Conservation (phyloP, 441 rosid genomes). For the Croton setiger region DNA sequence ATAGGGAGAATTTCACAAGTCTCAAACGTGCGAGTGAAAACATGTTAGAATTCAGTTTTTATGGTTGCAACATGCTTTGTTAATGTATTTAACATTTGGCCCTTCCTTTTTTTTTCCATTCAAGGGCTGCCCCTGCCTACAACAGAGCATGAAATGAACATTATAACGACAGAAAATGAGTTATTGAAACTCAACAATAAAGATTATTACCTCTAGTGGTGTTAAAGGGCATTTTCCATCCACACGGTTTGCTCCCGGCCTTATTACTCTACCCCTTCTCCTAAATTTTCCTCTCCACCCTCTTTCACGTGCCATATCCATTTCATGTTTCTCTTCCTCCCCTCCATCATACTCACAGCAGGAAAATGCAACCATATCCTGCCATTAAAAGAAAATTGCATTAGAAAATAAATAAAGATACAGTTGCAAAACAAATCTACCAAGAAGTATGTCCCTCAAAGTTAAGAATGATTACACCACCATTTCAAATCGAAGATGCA, state of each 20-base stretch:
- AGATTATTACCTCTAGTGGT: slow-evolving; percentile 69
- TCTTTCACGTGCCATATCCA: slow-evolving; percentile 90
- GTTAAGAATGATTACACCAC: slow-evolving; percentile 31
- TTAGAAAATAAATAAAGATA: slow-evolving; percentile 13
- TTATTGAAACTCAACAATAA: neutral
- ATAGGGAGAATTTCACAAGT: too few species aligned
- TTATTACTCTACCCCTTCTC: slow-evolving; percentile 80
- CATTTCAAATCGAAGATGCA: slow-evolving; percentile 97
- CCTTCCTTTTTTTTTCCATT: too few species aligned
- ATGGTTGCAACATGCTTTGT: too few species aligned
- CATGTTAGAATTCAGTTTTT: too few species aligned
- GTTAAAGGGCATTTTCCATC: slow-evolving; percentile 95
- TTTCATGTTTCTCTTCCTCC: slow-evolving; percentile 79
- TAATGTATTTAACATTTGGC: too few species aligned
- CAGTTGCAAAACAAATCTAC: neutral
- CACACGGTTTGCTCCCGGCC: slow-evolving; percentile 83
- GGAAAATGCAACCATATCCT: slow-evolving; percentile 99
- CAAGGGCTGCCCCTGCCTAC: neutral
- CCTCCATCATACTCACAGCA: slow-evolving; percentile 98
- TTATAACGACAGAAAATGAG: neutral
- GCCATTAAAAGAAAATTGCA: slow-evolving; percentile 12
- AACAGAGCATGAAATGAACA: neutral
- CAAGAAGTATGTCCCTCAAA: neutral
- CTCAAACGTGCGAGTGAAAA: too few species aligned
- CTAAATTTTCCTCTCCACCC: slow-evolving; percentile 97